Evolutionary conservation across 768 basidiomycete genomes (phyloP).

Genomic region (Cystobasidium ongulense): DNA sequence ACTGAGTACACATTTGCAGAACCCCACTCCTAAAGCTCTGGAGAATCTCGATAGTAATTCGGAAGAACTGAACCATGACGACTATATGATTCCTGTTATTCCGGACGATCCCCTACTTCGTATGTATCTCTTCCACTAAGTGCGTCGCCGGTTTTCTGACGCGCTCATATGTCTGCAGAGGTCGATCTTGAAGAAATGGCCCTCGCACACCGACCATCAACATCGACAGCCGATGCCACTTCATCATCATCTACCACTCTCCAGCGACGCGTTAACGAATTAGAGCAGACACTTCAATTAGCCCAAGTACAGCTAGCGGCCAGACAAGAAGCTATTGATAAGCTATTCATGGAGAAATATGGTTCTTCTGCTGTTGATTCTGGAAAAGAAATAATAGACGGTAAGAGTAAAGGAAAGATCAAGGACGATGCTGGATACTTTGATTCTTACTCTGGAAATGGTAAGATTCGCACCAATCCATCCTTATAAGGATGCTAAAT

Average conservation of each 20-base stretch:
- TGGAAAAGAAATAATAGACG: constrained; percentile 48
- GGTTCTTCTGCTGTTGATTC: neutral
- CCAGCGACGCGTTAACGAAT: constrained; percentile 51
- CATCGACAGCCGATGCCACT: constrained; percentile 31
- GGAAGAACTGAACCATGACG: constrained; percentile 62
- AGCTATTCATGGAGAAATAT: constrained; percentile 48
- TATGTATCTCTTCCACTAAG: constrained; percentile 48
- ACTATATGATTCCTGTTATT: constrained; percentile 69
- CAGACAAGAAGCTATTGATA: constrained; percentile 54
- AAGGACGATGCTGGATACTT: constrained; percentile 92
- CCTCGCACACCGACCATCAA: neutral
- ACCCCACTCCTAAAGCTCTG: constrained; percentile 47
- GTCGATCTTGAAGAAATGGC: constrained; percentile 56
- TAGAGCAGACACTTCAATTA: constrained; percentile 56
- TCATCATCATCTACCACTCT: constrained; percentile 45
- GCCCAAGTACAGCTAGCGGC: constrained; percentile 56
- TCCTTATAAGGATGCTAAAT: neutral
- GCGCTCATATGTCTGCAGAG: constrained; percentile 48
- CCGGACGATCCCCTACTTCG: constrained; percentile 85
- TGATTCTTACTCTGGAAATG: constrained; percentile 77
- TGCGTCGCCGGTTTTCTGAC: neutral
- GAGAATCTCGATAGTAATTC: constrained; percentile 46
- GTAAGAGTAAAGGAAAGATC: constrained; percentile 44
- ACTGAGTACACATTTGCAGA: constrained; percentile 48
- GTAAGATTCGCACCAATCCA: constrained; percentile 47